These are phyloP conservation scores for Amaranthus palmeri DNA, from an alignment of 148 eudicot genomes.

Conservation along the genomic window DNA sequence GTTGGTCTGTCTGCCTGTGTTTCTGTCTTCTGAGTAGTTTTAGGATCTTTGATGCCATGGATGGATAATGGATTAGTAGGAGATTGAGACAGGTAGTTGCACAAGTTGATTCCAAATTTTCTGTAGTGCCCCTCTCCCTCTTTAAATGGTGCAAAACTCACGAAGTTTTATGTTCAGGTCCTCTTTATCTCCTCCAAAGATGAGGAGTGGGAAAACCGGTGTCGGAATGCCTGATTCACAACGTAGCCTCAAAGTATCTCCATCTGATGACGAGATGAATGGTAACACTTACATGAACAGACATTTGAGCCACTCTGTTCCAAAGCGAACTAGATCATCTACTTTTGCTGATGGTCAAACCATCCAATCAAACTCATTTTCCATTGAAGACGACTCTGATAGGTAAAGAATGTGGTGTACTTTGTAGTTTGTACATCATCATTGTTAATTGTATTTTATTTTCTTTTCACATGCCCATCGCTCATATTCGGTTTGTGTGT, in stretches of 20 bases:
- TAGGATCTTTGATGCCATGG: neutral
- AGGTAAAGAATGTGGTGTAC: conserved; percentile 35
- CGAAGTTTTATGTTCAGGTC: conserved; percentile 32
- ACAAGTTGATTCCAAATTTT: neutral
- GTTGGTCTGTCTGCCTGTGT: neutral
- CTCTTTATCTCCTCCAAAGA: conserved; percentile 46
- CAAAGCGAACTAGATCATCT: conserved; percentile 75
- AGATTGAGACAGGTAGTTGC: conserved; percentile 2
- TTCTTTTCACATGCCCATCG: conserved; percentile 11
- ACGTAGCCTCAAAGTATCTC: conserved; percentile 20
- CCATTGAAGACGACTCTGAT: conserved; percentile 42
- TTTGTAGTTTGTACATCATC: neutral
- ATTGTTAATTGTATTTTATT: neutral
- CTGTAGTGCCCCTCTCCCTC: conserved; percentile 10
- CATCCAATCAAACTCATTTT: conserved; percentile 28
- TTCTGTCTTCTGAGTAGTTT: neutral
- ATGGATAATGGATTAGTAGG: neutral
- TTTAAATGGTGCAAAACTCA: conserved; percentile 13
- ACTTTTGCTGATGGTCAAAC: conserved; percentile 41
- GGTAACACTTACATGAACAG: conserved; percentile 30
- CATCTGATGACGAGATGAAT: conserved; percentile 30
- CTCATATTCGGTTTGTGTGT: conserved; percentile 3
- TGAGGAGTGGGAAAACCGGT: conserved; percentile 25
- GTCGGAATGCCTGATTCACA: conserved; percentile 20
- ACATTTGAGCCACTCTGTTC: conserved; percentile 33